A percentile compares a stretch with the other conserved stretches of the same genome.
Evolutionary conservation across 768 basidiomycete species (phyloP).

Genomic region (Phaeolepiota aurea): DNA sequence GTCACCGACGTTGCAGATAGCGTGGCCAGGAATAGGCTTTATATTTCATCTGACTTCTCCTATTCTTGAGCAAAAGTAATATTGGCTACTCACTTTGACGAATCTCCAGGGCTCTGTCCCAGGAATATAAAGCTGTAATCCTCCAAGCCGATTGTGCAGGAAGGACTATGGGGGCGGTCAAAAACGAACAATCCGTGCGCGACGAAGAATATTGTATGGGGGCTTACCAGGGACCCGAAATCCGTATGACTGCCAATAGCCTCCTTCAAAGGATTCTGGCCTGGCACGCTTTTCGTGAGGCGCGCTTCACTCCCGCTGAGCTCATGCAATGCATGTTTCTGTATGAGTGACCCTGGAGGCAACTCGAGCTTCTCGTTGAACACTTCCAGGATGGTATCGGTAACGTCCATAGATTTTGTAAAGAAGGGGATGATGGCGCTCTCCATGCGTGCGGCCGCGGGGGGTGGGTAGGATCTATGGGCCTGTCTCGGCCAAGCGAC

Average conservation of each 20-base stretch:
- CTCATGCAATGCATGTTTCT: constrained; percentile 34
- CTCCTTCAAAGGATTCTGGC: constrained; percentile 22
- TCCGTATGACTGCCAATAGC: constrained; percentile 63
- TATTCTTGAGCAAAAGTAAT: neutral
- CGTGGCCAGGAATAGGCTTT: constrained; percentile 46
- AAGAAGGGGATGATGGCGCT: constrained; percentile 46
- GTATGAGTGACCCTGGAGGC: constrained; percentile 35
- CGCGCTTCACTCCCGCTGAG: constrained; percentile 52
- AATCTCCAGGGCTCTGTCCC: constrained; percentile 60
- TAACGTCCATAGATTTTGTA: constrained; percentile 47
- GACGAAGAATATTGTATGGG: too few species aligned
- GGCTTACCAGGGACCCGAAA: constrained; percentile 62
- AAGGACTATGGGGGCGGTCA: too few species aligned
- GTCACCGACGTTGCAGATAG: constrained; percentile 57
- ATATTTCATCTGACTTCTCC: neutral
- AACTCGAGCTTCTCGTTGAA: constrained; percentile 52
- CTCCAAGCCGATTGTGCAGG: constrained; percentile 63
- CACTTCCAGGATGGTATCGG: constrained; percentile 40
- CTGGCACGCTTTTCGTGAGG: constrained; percentile 37
- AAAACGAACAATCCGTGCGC: too few species aligned
- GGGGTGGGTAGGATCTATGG: constrained; percentile 48
- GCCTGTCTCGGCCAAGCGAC: constrained; percentile 46
- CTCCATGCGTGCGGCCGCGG: constrained; percentile 42
- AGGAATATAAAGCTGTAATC: constrained; percentile 60
- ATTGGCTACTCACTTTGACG: constrained; percentile 36